Percentiles rank a stretch among this genome's conserved stretches.
phyloP scores from a whole-genome alignment of 1,284 basidiomycete species.

The Agroathelia rolfsii region DNA sequence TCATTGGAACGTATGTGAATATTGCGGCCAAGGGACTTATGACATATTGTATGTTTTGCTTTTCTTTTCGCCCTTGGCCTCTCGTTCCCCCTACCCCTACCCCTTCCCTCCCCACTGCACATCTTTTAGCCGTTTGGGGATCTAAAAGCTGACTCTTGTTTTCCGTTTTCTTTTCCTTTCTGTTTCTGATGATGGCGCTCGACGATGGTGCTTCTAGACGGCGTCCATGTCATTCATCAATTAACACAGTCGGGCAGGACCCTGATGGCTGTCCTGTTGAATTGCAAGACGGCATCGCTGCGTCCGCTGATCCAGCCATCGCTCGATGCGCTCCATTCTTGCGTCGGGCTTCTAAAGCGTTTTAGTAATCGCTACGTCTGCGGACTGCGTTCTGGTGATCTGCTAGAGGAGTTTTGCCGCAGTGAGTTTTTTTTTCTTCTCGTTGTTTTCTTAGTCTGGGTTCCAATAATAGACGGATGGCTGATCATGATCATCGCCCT shows the following conservation, averaged over 20 bases:
- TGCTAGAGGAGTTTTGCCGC: constrained; percentile 88
- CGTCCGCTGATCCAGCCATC: constrained; percentile 70
- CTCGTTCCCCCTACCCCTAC: constrained; percentile 4
- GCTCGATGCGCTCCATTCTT: constrained; percentile 76
- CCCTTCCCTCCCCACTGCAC: constrained; percentile 10
- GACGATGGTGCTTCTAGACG: constrained; percentile 43
- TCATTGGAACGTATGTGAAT: constrained; percentile 74
- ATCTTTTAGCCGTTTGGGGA: constrained; percentile 6
- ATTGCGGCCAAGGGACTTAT: constrained; percentile 82
- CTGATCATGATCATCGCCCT: no score
- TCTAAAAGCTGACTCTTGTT: constrained; percentile 4
- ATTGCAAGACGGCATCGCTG: constrained; percentile 59
- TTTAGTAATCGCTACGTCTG: constrained; percentile 80
- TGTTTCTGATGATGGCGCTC: constrained; percentile 1
- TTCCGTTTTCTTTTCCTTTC: no score
- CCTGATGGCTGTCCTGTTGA: constrained; percentile 73
- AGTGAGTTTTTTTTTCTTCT: constrained; percentile 37
- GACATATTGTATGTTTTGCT: constrained; percentile 73
- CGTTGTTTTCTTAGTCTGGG: no score
- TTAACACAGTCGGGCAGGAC: constrained; percentile 88
- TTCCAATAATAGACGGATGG: no score
- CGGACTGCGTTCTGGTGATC: constrained; percentile 77
- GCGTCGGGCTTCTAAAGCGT: constrained; percentile 68
- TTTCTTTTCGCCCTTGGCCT: constrained; percentile 8
- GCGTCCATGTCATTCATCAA: constrained; percentile 89